A percentile compares a stretch with the other conserved stretches of the same genome.
These are phyloP conservation scores for Didymella arachidicola DNA, from an alignment of 2,329 filamentous ascomycete species.

Conservation along the genomic window DNA sequence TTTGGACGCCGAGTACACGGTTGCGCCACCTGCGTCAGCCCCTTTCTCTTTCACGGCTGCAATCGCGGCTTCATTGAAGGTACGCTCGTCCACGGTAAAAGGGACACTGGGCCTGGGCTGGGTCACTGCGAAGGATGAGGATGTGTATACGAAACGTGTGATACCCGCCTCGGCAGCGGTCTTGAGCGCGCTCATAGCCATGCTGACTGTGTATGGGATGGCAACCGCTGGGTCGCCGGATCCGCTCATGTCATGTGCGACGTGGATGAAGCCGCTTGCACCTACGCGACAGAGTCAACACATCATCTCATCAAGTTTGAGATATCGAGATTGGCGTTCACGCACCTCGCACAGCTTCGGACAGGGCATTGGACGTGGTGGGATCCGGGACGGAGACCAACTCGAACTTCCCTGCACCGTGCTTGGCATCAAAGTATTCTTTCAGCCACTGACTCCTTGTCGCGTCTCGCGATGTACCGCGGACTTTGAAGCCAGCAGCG, in stretches of 20 bases:
- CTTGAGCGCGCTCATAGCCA: conserved; percentile 52
- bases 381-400: conserved; percentile 44
- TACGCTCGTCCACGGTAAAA: conserved; percentile 44
- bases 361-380: conserved; percentile 35
- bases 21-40: background rate
- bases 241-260: conserved; percentile 55
- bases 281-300: conserved; percentile 11
- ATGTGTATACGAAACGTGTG: conserved; percentile 56
- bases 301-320: too few species aligned
- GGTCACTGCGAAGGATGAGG: conserved; percentile 50
- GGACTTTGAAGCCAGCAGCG: conserved; percentile 44
- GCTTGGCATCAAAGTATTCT: conserved; percentile 39
- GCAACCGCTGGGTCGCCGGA: conserved; percentile 48
- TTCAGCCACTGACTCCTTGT: conserved; percentile 42
- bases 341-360: conserved; percentile 38
- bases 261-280: conserved; percentile 55
- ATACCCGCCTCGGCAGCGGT: conserved; percentile 45
- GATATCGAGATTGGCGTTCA: background rate
- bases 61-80: conserved; percentile 51
- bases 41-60: conserved; percentile 37
- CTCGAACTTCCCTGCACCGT: conserved; percentile 37
- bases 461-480: conserved; percentile 44
- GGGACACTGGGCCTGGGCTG: conserved; percentile 46
- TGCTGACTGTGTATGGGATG: conserved; percentile 52
- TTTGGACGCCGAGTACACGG: conserved; percentile 58